Conservation (phyloP, 2,329 filamentous ascomycete genomes). For the Cyanodermella asteris region DNA sequence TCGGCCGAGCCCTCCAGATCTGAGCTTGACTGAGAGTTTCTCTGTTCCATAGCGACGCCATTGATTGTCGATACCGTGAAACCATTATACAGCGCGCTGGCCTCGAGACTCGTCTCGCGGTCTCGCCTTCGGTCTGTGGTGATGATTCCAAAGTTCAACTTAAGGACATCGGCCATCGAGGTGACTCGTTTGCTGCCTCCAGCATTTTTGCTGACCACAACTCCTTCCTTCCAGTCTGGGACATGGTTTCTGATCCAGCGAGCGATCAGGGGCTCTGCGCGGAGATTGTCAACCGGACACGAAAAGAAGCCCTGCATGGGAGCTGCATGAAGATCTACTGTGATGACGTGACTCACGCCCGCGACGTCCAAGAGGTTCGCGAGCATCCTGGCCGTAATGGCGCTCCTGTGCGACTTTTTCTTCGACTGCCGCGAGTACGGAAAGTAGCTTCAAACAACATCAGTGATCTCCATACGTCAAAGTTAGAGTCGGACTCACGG, state of each 20-base stretch:
- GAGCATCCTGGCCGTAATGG: slow-evolving; percentile 91
- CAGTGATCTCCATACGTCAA: slow-evolving; percentile 15
- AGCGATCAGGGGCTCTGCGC: slow-evolving; percentile 84
- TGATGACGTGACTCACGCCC: slow-evolving; percentile 92
- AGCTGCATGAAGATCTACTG: slow-evolving; percentile 86
- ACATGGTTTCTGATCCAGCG: slow-evolving; percentile 89
- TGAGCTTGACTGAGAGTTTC: too few species aligned
- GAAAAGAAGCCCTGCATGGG: slow-evolving; percentile 99
- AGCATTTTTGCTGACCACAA: slow-evolving; percentile 95
- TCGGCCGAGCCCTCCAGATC: too few species aligned
- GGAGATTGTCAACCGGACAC: slow-evolving; percentile 90
- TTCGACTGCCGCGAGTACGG: slow-evolving; percentile 99
- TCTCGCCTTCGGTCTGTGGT: slow-evolving; percentile 33
- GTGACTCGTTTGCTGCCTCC: slow-evolving; percentile 95
- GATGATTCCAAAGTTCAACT: slow-evolving; percentile 94
- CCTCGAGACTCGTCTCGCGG: too few species aligned
- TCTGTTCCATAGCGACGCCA: too few species aligned
- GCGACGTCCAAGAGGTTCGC: slow-evolving; percentile 86
- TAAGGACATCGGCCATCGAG: slow-evolving; percentile 80
- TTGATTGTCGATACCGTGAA: too few species aligned
- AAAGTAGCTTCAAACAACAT: slow-evolving; percentile 46
- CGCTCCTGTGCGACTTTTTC: slow-evolving; percentile 91
- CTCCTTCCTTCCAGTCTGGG: slow-evolving; percentile 66
- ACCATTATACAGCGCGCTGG: too few species aligned
- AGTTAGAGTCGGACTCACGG: slow-evolving; percentile 19